Base-by-base conservation (phyloP, 169 alveolate genomes). In the Perkinsus olseni region DNA sequence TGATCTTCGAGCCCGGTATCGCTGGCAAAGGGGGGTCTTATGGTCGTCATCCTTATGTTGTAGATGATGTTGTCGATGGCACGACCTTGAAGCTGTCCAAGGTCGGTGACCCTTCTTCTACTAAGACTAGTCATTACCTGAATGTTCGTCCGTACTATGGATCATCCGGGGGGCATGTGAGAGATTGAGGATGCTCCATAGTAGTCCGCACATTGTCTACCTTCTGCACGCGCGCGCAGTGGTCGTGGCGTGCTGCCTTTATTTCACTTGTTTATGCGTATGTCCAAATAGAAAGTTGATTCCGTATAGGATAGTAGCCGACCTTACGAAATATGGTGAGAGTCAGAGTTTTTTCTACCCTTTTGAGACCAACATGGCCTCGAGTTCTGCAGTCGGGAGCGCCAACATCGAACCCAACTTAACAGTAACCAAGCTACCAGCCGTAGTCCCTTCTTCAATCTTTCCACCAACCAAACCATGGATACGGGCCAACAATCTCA, bases 131-230 rank as follows among this genome's bases (percentile, higher is more conserved):
- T 62, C 82, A 62, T 62, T 62, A 62, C 31, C 17, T 62, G 82
- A 62, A 62, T 62, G 34, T 28, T 24, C 82, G 82, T 62, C 82
- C 82, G 82, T 62, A 62, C 82, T 62, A 62, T 62, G 82, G 82
- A 62, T 62, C 82, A 62, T 62, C 82, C 82, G 82, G 82, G 82
- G 82, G 82, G 82, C 82, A 62, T 62, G 82, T 62, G 82, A 62
- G 82, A 62, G 82, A 40, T 62, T 62, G 28, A 62, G 82, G 82
- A 62, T 62, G 82, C 82, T 62, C 82, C 82, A 13, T 62, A 62
- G 82, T 62, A n/a, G n/a, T n/a, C 62, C 62, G 62, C 62, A 45
- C 62, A 45, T 45, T 45, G n/a, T n/a, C n/a, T n/a, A n/a, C n/a
- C n/a, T 45, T 45, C 31, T 24, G 82, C 82, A 62, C 82, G 82